These are phyloP conservation scores for Symmetrospora coprosmae DNA, from an alignment of 768 basidiomycete species.

Conservation along the genomic window DNA sequence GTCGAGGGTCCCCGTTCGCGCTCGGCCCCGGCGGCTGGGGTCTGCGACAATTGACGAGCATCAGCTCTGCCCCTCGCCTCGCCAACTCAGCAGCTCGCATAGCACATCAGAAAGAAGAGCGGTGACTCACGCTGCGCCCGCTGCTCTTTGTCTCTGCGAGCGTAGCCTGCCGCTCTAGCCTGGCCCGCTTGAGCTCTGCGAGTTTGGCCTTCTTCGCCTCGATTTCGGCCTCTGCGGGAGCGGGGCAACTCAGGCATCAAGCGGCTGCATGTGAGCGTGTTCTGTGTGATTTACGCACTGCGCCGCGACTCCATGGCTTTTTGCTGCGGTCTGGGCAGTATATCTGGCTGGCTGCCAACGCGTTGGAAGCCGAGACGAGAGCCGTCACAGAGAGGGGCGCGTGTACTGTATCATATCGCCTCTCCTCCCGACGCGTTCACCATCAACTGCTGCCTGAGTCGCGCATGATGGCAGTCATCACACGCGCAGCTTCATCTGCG, in stretches of 20 bases:
- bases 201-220: conserved; percentile 17
- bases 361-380: background rate
- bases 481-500: too few relatives aligned
- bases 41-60: too few relatives aligned
- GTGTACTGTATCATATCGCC: too few relatives aligned
- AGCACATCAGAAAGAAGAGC: too few relatives aligned
- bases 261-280: too few relatives aligned
- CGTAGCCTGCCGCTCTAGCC: conserved; percentile 13
- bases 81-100: too few relatives aligned
- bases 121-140: conserved; percentile 11
- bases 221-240: conserved; percentile 17
- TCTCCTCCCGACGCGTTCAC: background rate
- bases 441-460: background rate
- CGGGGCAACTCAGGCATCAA: too few relatives aligned
- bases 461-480: conserved; percentile 14
- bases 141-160: conserved; percentile 21
- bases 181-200: conserved; percentile 10
- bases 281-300: conserved; percentile 6
- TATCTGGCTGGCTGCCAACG: background rate
- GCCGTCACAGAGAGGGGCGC: background rate
- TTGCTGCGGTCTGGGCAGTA: background rate
- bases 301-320: conserved; percentile 10
- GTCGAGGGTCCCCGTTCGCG: conserved; percentile 20
- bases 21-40: conserved; percentile 11
- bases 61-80: too few relatives aligned